Evolutionary conservation across 2,329 filamentous ascomycete species (phyloP).

Genomic region (Trichoderma afroharzianum): DNA sequence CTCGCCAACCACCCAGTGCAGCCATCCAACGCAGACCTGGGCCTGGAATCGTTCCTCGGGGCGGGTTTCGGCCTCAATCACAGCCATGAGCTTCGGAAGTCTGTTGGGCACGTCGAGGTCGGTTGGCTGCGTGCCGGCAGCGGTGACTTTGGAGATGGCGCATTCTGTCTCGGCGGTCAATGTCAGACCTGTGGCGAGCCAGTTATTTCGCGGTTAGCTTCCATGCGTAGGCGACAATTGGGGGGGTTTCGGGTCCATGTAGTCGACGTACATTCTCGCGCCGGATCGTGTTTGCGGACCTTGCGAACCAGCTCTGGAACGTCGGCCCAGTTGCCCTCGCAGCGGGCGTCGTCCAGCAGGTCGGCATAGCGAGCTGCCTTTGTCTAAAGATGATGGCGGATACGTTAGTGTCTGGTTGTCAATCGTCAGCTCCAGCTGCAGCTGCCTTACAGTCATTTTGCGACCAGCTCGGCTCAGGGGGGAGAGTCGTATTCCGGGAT

Average conservation of each 20-base stretch:
- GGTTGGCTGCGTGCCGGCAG: constrained; percentile 39
- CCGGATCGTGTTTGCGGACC: constrained; percentile 87
- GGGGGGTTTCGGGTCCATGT: constrained; percentile 22
- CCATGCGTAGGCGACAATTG: constrained; percentile 5
- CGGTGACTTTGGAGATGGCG: constrained; percentile 55
- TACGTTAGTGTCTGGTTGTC: constrained; percentile 21
- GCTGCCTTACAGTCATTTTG: constrained; percentile 36
- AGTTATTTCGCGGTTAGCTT: constrained; percentile 4
- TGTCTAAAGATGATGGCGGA: constrained; percentile 38
- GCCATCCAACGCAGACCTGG: constrained; percentile 76
- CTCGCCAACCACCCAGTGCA: constrained; percentile 75
- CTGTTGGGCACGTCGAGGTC: constrained; percentile 45
- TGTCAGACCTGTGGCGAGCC: constrained; percentile 54
- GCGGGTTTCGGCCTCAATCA: constrained; percentile 55
- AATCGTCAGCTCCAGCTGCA: not conserved
- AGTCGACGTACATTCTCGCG: constrained; percentile 68
- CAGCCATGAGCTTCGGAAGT: constrained; percentile 50
- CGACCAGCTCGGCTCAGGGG: constrained; percentile 26
- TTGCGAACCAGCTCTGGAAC: constrained; percentile 89
- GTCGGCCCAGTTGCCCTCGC: constrained; percentile 80
- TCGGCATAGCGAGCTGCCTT: constrained; percentile 82
- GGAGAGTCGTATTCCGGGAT: not conserved
- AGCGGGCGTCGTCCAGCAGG: constrained; percentile 80
- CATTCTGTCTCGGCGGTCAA: constrained; percentile 67
- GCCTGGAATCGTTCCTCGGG: constrained; percentile 70